Evolutionary conservation across 1,284 basidiomycete genomes (phyloP).

Genomic region (Bondarzewia mesenterica): DNA sequence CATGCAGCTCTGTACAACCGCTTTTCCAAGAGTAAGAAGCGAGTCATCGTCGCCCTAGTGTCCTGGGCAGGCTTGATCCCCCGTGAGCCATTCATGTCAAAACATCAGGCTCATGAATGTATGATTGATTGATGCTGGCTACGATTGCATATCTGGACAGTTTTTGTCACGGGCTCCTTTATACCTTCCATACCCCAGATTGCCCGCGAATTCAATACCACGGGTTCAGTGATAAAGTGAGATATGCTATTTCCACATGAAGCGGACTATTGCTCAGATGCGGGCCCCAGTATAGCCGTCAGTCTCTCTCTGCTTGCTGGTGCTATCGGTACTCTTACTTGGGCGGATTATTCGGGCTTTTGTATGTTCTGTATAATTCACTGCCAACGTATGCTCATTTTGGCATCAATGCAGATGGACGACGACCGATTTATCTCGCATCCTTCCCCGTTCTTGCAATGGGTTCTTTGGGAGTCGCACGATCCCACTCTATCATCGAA

Average conservation of each 20-base stretch:
- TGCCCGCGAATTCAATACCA: constrained; percentile 49
- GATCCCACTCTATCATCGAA: constrained; percentile 34
- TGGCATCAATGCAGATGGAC: constrained; percentile 40
- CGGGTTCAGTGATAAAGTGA: constrained; percentile 47
- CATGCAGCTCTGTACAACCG: constrained; percentile 35
- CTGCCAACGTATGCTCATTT: not conserved
- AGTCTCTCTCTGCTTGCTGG: constrained; percentile 36
- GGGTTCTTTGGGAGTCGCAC: constrained; percentile 54
- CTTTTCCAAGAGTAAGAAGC: constrained; percentile 39
- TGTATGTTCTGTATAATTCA: constrained; percentile 27
- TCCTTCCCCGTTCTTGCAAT: constrained; percentile 54
- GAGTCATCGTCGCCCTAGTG: constrained; percentile 40
- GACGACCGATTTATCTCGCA: constrained; percentile 51
- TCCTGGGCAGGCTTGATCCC: constrained; percentile 44
- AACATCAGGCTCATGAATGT: not conserved
- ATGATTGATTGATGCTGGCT: not conserved
- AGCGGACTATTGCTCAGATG: not conserved
- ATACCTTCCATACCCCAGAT: constrained; percentile 65
- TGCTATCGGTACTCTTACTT: constrained; percentile 37
- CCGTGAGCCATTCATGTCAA: constrained; percentile 25
- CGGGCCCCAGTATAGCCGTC: constrained; percentile 31
- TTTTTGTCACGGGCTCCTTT: constrained; percentile 62
- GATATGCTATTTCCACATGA: constrained; percentile 8
- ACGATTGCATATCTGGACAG: constrained; percentile 31
- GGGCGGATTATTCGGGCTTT: constrained; percentile 45